Evolutionary conservation across 2,329 filamentous ascomycete genomes (phyloP).

Genomic region (Thelonectria rubi): DNA sequence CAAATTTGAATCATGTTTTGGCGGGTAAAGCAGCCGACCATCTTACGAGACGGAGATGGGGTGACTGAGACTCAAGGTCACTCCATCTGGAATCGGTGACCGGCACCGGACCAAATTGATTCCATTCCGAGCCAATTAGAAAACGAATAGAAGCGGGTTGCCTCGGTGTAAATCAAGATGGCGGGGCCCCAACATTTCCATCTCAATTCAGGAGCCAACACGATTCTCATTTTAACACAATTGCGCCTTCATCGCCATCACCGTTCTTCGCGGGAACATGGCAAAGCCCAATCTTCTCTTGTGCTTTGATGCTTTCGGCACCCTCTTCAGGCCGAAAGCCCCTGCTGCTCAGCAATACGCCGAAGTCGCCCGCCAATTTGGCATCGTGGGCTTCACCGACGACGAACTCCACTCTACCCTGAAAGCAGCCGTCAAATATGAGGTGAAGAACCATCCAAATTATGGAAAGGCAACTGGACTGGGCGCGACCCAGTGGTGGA

Average conservation of each 20-base stretch:
- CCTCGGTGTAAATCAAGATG: background rate
- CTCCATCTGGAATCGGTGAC: background rate
- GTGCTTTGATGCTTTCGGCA: slow-evolving; percentile 37
- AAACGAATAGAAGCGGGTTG: too few species aligned
- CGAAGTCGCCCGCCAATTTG: slow-evolving; percentile 32
- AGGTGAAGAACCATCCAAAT: slow-evolving; percentile 30
- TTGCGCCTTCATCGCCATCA: background rate
- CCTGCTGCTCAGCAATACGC: slow-evolving; percentile 32
- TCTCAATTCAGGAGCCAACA: slow-evolving; percentile 30
- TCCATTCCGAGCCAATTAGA: background rate
- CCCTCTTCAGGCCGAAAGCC: slow-evolving; percentile 23
- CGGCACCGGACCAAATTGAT: background rate
- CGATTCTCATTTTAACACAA: background rate
- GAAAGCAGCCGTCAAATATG: slow-evolving; percentile 26
- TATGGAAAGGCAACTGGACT: slow-evolving; percentile 32
- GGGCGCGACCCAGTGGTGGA: slow-evolving; percentile 36
- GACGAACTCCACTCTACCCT: slow-evolving; percentile 30
- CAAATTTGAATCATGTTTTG: too few species aligned
- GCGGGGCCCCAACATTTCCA: slow-evolving; percentile 1
- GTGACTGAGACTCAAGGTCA: background rate
- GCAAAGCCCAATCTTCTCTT: slow-evolving; percentile 28
- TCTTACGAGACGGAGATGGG: background rate
- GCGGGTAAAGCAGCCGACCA: too few species aligned
- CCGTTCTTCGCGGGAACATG: slow-evolving; percentile 41
- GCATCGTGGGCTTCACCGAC: slow-evolving; percentile 25